These are phyloP conservation scores for Zhuliangozyma parablackwelliae DNA, from an alignment of 1,139 yeast genomes.

Conservation along the genomic window DNA sequence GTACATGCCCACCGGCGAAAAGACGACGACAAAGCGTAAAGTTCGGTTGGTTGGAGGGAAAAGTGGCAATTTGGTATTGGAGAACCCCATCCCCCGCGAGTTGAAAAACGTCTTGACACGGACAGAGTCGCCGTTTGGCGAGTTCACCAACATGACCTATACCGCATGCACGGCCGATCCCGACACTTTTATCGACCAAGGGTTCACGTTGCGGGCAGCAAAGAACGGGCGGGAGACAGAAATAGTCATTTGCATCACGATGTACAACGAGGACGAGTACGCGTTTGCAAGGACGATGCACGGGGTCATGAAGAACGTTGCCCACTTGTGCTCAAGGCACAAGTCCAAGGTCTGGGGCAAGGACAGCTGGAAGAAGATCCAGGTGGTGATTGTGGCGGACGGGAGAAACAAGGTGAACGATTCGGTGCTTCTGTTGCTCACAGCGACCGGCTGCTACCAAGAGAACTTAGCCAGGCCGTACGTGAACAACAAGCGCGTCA, in stretches of 20 bases:
- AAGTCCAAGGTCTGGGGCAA: constrained; percentile 89
- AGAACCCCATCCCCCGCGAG: constrained; percentile 90
- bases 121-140: constrained; percentile 74
- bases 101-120: constrained; percentile 73
- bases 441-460: constrained; percentile 94
- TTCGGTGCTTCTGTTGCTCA: constrained; percentile 76
- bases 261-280: constrained; percentile 92
- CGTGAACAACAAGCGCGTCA: constrained; percentile 85
- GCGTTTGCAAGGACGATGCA: constrained; percentile 90
- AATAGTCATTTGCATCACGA: constrained; percentile 82
- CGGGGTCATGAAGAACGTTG: constrained; percentile 86
- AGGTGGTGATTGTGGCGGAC: constrained; percentile 85
- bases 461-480: constrained; percentile 93
- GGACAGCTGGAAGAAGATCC: constrained; percentile 93
- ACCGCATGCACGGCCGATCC: constrained; percentile 93
- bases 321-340: constrained; percentile 76
- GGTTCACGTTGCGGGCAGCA: constrained; percentile 81
- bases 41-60: constrained; percentile 58
- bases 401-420: constrained; percentile 86
- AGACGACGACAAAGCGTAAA: constrained; percentile 40
- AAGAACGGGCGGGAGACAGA: constrained; percentile 86
- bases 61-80: constrained; percentile 77
- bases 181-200: constrained; percentile 71
- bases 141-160: constrained; percentile 89
- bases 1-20: constrained; percentile 35